phyloP scores from a whole-genome alignment of 257 asterid species.

The Striga asiatica region DNA sequence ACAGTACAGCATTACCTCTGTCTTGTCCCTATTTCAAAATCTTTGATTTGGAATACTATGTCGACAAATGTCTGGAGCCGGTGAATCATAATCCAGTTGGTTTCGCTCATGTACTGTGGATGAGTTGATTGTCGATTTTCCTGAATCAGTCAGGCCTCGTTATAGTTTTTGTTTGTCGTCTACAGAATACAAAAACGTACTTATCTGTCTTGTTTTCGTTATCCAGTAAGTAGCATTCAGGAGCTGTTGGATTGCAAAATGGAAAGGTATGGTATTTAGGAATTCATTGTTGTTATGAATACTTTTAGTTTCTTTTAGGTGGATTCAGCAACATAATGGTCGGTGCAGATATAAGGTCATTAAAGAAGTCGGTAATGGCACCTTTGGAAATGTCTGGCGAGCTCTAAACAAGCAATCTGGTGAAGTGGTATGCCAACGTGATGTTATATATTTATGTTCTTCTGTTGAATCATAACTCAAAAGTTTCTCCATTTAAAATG shows the following conservation, averaged over 20 bases:
- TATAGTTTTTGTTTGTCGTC: neutral
- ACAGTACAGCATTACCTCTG: neutral
- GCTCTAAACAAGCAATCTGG: slow-evolving; percentile 56
- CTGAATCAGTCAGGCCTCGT: slow-evolving; percentile 1
- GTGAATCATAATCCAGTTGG: neutral
- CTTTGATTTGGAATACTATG: neutral
- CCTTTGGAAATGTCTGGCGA: too few species aligned
- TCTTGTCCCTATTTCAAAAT: neutral
- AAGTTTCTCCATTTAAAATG: neutral
- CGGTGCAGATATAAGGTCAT: neutral
- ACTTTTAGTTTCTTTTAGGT: neutral
- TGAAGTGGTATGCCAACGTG: slow-evolving; percentile 84
- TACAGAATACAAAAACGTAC: neutral
- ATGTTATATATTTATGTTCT: neutral
- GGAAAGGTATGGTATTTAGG: neutral
- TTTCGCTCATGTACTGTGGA: neutral
- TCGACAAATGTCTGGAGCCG: neutral
- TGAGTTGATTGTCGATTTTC: neutral
- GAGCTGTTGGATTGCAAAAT: neutral
- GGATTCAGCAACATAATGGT: neutral
- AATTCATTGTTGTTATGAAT: neutral
- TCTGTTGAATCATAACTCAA: neutral
- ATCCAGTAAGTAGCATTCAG: neutral
- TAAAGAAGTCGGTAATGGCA: too few species aligned
- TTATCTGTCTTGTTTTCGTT: neutral